Conservation (phyloP, 257 asterid genomes). For the Paulownia fortunei region DNA sequence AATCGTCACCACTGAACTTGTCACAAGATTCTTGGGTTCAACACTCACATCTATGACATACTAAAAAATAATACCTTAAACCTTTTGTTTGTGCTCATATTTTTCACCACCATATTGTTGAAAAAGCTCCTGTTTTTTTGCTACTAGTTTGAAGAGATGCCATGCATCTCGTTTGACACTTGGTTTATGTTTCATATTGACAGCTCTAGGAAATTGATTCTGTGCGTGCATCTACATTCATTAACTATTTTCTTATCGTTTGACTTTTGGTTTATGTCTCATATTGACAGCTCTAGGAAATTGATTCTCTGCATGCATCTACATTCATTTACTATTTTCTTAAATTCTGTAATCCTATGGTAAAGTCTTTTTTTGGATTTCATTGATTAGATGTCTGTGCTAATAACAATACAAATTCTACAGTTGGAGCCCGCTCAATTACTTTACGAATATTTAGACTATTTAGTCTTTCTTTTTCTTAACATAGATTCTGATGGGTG, state of each 20-base stretch:
- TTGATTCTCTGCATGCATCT: neutral
- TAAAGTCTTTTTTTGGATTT: neutral
- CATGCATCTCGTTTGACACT: neutral
- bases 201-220: neutral
- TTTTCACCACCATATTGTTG: neutral
- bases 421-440: neutral
- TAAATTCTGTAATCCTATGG: neutral
- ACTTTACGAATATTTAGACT: constrained; percentile 13
- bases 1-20: neutral
- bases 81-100: neutral
- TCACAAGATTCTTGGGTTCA: neutral
- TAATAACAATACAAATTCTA: neutral
- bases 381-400: neutral
- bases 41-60: neutral
- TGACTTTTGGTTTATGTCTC: constrained; percentile 21
- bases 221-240: neutral
- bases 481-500: neutral
- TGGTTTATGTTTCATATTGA: constrained; percentile 5
- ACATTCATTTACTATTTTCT: neutral
- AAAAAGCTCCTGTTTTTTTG: neutral
- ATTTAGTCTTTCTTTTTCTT: constrained; percentile 12
- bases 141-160: neutral
- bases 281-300: neutral
- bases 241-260: neutral
- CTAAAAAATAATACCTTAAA: neutral